These are phyloP conservation scores for Pseudogymnoascus sp. DNA, from an alignment of 2,329 filamentous ascomycete species.

Conservation along the genomic window DNA sequence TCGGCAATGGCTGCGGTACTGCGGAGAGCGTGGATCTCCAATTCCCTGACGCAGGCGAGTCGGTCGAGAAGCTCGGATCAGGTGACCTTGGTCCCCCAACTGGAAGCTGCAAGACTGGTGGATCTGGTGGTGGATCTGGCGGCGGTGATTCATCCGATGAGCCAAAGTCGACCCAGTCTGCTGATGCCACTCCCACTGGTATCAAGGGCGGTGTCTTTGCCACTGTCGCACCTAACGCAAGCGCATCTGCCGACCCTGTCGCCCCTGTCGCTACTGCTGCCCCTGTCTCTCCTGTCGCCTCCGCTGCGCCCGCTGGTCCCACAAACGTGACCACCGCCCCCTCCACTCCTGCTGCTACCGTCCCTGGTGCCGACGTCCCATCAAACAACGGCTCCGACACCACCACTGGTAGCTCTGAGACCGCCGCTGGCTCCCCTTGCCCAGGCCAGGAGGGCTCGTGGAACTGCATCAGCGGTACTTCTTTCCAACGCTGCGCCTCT, in stretches of 20 bases:
- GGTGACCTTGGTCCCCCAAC: no score
- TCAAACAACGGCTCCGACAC: slow-evolving; percentile 22
- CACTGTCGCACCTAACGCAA: slow-evolving; percentile 27
- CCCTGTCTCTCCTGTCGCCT: slow-evolving; percentile 3
- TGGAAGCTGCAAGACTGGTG: slow-evolving; percentile 20
- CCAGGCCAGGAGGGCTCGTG: slow-evolving; percentile 41
- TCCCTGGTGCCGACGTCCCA: slow-evolving; percentile 18
- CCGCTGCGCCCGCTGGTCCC: slow-evolving; percentile 9
- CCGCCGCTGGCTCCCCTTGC: slow-evolving; percentile 39
- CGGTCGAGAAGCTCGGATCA: slow-evolving; percentile 41
- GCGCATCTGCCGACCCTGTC: slow-evolving; percentile 7
- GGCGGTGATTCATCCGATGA: not conserved
- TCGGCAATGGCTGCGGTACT: slow-evolving; percentile 44
- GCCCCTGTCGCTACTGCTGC: slow-evolving; percentile 18
- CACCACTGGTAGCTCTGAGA: slow-evolving; percentile 17
- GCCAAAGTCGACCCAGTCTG: slow-evolving; percentile 4
- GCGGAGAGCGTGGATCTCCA: slow-evolving; percentile 39
- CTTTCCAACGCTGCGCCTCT: slow-evolving; percentile 49
- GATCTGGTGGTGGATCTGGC: slow-evolving; percentile 21
- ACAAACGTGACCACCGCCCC: slow-evolving; percentile 22
- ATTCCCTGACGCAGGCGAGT: slow-evolving; percentile 49
- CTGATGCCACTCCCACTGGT: slow-evolving; percentile 12
- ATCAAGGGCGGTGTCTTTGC: slow-evolving; percentile 28
- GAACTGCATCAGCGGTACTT: slow-evolving; percentile 45
- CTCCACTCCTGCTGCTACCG: slow-evolving; percentile 17